These are phyloP conservation scores for Cystobasidium tubakii DNA, from an alignment of 768 basidiomycete species.

Conservation along the genomic window DNA sequence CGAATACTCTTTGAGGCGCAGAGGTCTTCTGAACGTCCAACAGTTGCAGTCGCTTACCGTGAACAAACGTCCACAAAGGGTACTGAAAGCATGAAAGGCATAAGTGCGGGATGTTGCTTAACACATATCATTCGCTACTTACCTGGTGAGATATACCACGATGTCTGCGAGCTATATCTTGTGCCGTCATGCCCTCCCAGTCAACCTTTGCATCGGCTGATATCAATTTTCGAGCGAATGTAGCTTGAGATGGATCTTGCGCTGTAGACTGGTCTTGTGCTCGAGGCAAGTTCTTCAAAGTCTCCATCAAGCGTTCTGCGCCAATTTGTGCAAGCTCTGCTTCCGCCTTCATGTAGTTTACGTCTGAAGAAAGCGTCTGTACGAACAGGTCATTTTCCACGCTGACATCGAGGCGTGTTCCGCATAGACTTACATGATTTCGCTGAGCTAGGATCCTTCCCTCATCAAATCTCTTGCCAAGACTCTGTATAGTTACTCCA, in stretches of 20 bases:
- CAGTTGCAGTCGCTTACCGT: conserved; percentile 21
- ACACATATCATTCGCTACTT: neutral
- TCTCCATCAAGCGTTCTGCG: conserved; percentile 10
- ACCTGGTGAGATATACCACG: conserved; percentile 23
- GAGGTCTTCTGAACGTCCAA: neutral
- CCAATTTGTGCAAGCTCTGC: neutral
- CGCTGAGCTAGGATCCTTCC: conserved; percentile 33
- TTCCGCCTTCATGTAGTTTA: neutral
- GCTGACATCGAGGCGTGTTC: neutral
- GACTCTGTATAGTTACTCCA: conserved; percentile 35
- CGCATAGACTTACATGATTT: neutral
- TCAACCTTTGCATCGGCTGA: conserved; percentile 1
- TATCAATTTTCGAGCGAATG: conserved; percentile 2
- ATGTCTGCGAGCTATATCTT: neutral
- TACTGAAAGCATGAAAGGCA: neutral
- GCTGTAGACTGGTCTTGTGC: neutral
- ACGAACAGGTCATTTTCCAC: neutral
- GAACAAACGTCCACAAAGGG: conserved; percentile 5
- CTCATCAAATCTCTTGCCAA: conserved; percentile 32
- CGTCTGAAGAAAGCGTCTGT: neutral
- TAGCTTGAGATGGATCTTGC: conserved; percentile 19
- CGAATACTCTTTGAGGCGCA: neutral
- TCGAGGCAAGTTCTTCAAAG: neutral
- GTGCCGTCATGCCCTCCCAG: neutral
- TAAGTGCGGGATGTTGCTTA: neutral